phyloP scores from a whole-genome alignment of 495 filamentous ascomycete species.

The Oidiodendron maius region DNA sequence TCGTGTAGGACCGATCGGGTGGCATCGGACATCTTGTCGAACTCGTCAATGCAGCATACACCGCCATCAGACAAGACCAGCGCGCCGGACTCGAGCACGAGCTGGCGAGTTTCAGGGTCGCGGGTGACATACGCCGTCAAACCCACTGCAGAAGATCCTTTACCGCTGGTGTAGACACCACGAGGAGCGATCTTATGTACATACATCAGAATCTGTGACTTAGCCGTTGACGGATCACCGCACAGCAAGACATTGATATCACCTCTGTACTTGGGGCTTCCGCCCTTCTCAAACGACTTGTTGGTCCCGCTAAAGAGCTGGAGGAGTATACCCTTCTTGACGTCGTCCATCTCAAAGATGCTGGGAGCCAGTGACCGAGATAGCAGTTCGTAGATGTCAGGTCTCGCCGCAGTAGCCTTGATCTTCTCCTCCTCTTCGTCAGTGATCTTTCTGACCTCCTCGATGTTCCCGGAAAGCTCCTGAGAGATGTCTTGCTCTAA shows the following conservation, averaged over 20 bases:
- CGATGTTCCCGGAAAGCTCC: slow-evolving; percentile 65
- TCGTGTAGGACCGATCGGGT: slow-evolving; percentile 96
- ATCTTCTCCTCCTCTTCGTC: slow-evolving; percentile 94
- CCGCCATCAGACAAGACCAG: slow-evolving; percentile 93
- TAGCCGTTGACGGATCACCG: slow-evolving; percentile 92
- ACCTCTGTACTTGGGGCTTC: slow-evolving; percentile 88
- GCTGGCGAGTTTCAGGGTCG: slow-evolving; percentile 87
- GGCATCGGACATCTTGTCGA: slow-evolving; percentile 98
- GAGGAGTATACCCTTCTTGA: slow-evolving; percentile 95
- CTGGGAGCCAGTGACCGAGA: slow-evolving; percentile 89
- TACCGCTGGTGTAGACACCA: slow-evolving; percentile 95
- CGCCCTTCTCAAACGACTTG: slow-evolving; percentile 95
- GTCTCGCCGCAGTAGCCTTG: slow-evolving; percentile 67
- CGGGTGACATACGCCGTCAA: slow-evolving; percentile 97
- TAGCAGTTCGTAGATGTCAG: slow-evolving; percentile 91
- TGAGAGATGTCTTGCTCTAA: slow-evolving; percentile 79
- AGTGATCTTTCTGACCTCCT: slow-evolving; percentile 74
- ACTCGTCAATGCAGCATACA: slow-evolving; percentile 98
- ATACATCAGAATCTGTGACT: slow-evolving; percentile 90
- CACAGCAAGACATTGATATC: slow-evolving; percentile 97
- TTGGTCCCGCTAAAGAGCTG: slow-evolving; percentile 99
- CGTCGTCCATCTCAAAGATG: slow-evolving; percentile 96
- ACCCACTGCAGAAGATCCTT: slow-evolving; percentile 95
- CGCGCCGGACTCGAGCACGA: slow-evolving; percentile 94
- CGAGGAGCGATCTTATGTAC: slow-evolving; percentile 96